phyloP scores from a whole-genome alignment of 257 asterid genomes.

The Asclepias syriaca region DNA sequence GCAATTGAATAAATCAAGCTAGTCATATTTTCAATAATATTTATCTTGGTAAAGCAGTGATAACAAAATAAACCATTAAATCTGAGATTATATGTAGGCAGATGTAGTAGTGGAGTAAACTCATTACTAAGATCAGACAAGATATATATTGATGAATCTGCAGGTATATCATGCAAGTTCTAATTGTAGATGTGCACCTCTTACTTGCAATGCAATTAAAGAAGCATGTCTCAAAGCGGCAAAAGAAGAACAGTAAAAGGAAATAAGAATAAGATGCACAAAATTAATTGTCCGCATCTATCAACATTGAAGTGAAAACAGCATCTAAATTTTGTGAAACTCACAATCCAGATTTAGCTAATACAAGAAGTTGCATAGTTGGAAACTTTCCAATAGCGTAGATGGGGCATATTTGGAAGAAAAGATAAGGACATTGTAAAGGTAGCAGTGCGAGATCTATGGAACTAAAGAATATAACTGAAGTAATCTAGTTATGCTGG shows the following conservation, averaged over 20 bases:
- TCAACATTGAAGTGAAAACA: neutral
- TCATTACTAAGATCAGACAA: neutral
- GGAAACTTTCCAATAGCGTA: neutral
- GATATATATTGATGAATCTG: neutral
- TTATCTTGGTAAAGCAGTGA: neutral
- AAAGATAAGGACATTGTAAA: neutral
- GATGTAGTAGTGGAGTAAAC: neutral
- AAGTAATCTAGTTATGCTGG: neutral
- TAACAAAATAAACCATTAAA: neutral
- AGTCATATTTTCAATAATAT: neutral
- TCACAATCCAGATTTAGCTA: neutral
- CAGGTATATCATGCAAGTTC: neutral
- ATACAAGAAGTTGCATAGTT: neutral
- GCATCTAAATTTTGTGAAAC: neutral
- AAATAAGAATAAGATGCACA: neutral
- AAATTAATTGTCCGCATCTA: neutral
- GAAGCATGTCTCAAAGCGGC: neutral
- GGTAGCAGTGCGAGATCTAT: neutral
- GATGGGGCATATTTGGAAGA: neutral
- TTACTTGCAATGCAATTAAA: neutral
- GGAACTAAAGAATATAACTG: neutral
- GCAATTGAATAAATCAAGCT: neutral
- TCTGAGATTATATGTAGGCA: neutral
- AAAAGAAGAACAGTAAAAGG: neutral
- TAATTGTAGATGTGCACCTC: neutral